Evolutionary conservation across 2,329 filamentous ascomycete species (phyloP).

Genomic region (Penicillium sclerotigenum): DNA sequence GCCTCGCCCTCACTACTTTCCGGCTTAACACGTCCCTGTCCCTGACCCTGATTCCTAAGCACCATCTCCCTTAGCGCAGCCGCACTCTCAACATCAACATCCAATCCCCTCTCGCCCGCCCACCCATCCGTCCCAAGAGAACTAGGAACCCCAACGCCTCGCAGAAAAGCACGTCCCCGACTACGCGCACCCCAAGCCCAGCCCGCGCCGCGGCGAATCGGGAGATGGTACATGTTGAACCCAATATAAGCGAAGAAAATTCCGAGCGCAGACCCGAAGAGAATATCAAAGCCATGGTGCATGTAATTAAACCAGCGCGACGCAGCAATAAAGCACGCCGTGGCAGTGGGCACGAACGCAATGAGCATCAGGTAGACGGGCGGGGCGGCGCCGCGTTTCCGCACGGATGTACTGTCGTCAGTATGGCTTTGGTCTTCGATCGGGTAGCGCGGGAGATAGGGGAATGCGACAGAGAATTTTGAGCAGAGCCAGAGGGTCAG

Average conservation of each 20-base stretch:
- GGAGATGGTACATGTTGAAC: constrained; percentile 83
- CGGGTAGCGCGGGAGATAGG: constrained; percentile 37
- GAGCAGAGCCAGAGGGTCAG: constrained; percentile 79
- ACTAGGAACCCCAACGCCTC: constrained; percentile 33
- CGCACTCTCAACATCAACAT: constrained; percentile 22
- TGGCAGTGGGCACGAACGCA: constrained; percentile 66
- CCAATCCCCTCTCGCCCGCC: constrained; percentile 14
- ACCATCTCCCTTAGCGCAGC: not conserved
- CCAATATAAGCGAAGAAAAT: constrained; percentile 66
- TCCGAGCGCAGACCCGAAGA: constrained; percentile 80
- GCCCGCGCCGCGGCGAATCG: constrained; percentile 72
- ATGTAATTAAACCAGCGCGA: constrained; percentile 86
- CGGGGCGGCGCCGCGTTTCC: constrained; percentile 74
- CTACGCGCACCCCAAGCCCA: constrained; percentile 86
- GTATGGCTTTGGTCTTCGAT: constrained; percentile 23
- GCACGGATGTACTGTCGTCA: constrained; percentile 47
- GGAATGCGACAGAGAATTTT: constrained; percentile 48
- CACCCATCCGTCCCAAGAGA: constrained; percentile 31
- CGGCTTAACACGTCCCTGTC: not conserved
- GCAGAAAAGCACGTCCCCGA: constrained; percentile 64
- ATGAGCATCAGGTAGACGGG: constrained; percentile 72
- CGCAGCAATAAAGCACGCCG: constrained; percentile 75
- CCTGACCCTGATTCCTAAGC: not conserved
- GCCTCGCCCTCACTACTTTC: not conserved
- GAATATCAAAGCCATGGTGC: constrained; percentile 88